Evolutionary conservation across 2,329 filamentous ascomycete species (phyloP), one percentile per base, ranked within the genome.

Genomic region (Emmonsiellopsis sp.): DNA sequence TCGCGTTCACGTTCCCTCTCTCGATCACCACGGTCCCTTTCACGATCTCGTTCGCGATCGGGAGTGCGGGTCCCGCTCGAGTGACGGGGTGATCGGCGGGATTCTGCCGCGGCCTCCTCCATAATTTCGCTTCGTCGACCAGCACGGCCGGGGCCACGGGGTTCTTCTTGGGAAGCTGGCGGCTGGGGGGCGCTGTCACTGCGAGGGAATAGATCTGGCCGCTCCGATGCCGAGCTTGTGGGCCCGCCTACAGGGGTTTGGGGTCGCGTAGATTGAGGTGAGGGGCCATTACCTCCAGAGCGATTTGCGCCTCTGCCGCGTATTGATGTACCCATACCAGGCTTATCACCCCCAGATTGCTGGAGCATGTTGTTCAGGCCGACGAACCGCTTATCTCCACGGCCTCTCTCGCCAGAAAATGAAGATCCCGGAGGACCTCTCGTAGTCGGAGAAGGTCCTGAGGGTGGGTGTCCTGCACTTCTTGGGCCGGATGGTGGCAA

Each of bases 351-450:
- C 36, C 62, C 65, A 34, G 68, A 60, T 58, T 76, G 73, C 52
- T 76, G 72, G 37, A 77, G 68, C 61, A 75, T 70, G 52, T 67
- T 74, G 57, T 75, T 75, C 52, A 77, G 64, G 1, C 69, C 70
- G 11, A 70, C 68, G 56, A 77, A 74, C 10, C 74, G 70, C 55
- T 75, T 75, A 56, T 75, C 73, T 34, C 73, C 64, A 33, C 73
- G 67, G 40, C 66, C 65, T 49, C 71, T 68, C 49, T 72, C 68
- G 47, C 68, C 69, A 32, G 63, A 58, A 44, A 66, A 64, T 36
- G 67, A 62, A 39, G 68, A 62, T 3, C 68, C 71, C 17, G 69
- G 69, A 21, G 69, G 67, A 9, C 65, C 68, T 50, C 72, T 63
- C 17, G 60, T 63, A 31, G 60, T 60, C 9, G 70, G 62, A 5